Conservation (phyloP, 2,329 filamentous ascomycete species). For the Purpureocillium takamizusanense region DNA sequence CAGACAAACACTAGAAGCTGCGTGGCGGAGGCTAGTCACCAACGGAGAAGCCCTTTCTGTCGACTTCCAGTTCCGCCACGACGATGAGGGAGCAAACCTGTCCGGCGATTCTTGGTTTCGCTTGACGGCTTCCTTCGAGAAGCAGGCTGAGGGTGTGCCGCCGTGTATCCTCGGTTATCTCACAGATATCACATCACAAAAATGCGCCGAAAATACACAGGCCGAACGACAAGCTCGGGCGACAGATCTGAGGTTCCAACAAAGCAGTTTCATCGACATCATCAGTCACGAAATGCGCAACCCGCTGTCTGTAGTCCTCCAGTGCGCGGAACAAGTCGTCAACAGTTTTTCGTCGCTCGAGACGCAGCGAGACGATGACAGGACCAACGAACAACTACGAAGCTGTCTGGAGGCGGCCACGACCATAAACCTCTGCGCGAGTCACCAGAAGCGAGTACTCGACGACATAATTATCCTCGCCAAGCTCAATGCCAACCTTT, state of each 20-base stretch:
- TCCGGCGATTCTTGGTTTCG: too few relatives aligned
- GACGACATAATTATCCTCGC: slow-evolving; percentile 60
- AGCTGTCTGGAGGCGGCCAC: slow-evolving; percentile 62
- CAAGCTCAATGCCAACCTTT: slow-evolving; percentile 61
- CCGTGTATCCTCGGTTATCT: too few relatives aligned
- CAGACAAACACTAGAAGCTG: too few relatives aligned
- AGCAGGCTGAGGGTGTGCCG: too few relatives aligned
- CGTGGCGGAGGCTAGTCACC: too few relatives aligned
- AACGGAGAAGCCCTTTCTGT: too few relatives aligned
- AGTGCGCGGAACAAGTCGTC: slow-evolving; percentile 65
- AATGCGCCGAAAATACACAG: too few relatives aligned
- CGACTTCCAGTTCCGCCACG: too few relatives aligned
- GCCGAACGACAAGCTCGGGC: slow-evolving; percentile 65
- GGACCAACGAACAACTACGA: slow-evolving; percentile 16
- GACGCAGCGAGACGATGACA: slow-evolving; percentile 38
- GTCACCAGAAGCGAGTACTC: slow-evolving; percentile 67
- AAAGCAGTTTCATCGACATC: slow-evolving; percentile 64
- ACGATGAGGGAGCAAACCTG: too few relatives aligned
- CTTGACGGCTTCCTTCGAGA: too few relatives aligned
- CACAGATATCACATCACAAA: too few relatives aligned
- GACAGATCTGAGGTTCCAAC: slow-evolving; percentile 65
- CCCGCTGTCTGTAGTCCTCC: slow-evolving; percentile 63
- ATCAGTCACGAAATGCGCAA: slow-evolving; percentile 70
- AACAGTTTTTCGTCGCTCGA: slow-evolving; percentile 37
- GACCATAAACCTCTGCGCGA: slow-evolving; percentile 69